Conservation (phyloP, 139 green algal species). For the Ulvella scutata region DNA sequence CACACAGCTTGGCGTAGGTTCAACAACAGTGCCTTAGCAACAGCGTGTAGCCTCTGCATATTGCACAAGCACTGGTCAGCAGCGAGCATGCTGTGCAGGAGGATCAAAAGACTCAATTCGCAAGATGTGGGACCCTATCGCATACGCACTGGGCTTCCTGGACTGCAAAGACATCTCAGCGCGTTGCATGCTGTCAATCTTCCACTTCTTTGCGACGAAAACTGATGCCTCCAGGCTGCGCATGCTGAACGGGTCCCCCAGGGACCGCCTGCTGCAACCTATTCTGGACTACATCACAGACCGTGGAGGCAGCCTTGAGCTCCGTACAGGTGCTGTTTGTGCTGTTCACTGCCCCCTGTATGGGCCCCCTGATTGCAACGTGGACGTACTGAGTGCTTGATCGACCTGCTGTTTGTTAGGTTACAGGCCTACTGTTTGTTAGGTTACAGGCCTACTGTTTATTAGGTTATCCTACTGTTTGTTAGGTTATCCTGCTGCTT, state of each 20-base stretch:
- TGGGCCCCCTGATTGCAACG: too few species aligned
- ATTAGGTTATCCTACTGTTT: too few species aligned
- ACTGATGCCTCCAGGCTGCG: conserved; percentile 84
- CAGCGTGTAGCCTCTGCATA: too few species aligned
- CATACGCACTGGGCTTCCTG: conserved; percentile 92
- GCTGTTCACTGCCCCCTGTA: too few species aligned
- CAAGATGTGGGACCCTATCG: conserved; percentile 94
- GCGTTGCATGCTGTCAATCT: conserved; percentile 95
- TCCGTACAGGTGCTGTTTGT: conserved; percentile 5
- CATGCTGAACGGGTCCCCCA: conserved; percentile 89
- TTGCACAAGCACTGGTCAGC: too few species aligned
- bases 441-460: too few species aligned
- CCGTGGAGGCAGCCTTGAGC: conserved; percentile 69
- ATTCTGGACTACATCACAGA: conserved; percentile 80
- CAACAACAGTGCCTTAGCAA: too few species aligned
- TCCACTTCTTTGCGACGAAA: conserved; percentile 97
- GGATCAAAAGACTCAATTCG: conserved; percentile 68
- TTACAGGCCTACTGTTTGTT: too few species aligned
- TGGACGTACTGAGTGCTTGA: too few species aligned
- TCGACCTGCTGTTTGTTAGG: too few species aligned
- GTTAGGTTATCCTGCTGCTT: too few species aligned
- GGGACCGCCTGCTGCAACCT: conserved; percentile 67
- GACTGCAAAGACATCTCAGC: conserved; percentile 92
- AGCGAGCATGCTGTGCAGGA: neutral
- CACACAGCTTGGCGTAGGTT: too few species aligned